Evolutionary conservation across 2,329 filamentous ascomycete species (phyloP).

Genomic region (Monosporascus sp.): DNA sequence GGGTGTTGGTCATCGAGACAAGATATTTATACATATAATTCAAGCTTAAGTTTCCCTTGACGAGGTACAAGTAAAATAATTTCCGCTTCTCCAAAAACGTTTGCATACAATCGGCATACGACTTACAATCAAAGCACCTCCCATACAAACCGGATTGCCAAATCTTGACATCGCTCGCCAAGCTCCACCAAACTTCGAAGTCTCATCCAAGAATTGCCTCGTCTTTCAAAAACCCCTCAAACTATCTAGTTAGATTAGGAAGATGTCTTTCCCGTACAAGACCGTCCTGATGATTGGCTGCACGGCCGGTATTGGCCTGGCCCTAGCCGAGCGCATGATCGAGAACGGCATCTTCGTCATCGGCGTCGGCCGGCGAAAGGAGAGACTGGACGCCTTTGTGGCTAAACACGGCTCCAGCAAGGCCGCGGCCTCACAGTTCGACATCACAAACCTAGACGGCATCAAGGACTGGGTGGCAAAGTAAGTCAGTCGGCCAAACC

Average conservation of each 20-base stretch:
- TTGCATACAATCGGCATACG: no score
- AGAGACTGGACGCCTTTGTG: constrained; percentile 46
- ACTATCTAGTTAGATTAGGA: constrained; percentile 4
- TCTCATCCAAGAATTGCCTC: no score
- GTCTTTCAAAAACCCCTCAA: no score
- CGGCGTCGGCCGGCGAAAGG: constrained; percentile 49
- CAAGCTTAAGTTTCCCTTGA: no score
- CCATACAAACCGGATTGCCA: no score
- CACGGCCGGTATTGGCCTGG: constrained; percentile 23
- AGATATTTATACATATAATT: no score
- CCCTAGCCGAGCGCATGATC: constrained; percentile 31
- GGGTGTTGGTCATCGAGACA: no score
- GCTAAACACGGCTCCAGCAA: constrained; percentile 39
- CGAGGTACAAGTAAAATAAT: no score
- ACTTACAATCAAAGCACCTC: no score
- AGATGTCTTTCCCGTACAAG: constrained; percentile 24
- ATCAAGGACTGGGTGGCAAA: constrained; percentile 36
- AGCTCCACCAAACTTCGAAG: no score
- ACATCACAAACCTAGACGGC: constrained; percentile 36
- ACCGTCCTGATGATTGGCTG: constrained; percentile 24
- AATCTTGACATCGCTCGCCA: no score
- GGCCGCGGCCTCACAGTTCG: constrained; percentile 35
- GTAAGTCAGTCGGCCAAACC: constrained; percentile 18
- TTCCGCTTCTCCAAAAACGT: no score
- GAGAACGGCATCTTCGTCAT: constrained; percentile 46